Base-by-base conservation (phyloP, 2,329 filamentous ascomycete genomes). In the Chrysosporium queenslandicum region DNA sequence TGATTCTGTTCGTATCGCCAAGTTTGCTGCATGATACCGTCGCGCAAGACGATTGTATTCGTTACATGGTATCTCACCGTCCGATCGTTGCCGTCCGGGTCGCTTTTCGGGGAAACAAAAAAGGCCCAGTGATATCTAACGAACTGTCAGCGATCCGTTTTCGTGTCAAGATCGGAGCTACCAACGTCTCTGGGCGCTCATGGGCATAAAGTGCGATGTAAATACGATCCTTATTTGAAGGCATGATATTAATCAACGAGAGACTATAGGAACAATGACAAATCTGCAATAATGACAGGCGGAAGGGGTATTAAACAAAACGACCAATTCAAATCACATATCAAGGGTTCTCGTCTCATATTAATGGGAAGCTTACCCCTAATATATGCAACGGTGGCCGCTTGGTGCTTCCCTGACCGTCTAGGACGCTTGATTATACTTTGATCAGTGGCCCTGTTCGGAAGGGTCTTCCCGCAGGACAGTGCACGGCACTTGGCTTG, bases 201-300 rank as follows among this genome's bases (percentile, higher is more conserved):
- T 60, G 63, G 3, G 61, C 63, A 41, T 66, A 67, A 0, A 68
- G 55, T 8, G 64, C 65, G 48, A 67, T 54, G 46, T 68, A 67
- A 11, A 68, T 59, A 5, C 65, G 59, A 12, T 62, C 61, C 54
- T 64, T 52, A 32, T 50, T 50, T n/a, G 36, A 36, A 20, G 47
- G 47, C 47, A 50, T 50, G 3, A n/a, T 21, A 18, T 39, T 3
- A 18, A 27, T 27, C 34, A 46, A 34, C 9, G 18, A 34, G 43
- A 3, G 29, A 25, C 11, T n/a, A n/a, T n/a, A n/a, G n/a, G n/a
- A n/a, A n/a, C n/a, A n/a, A n/a, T n/a, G n/a, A n/a, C n/a, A n/a
- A n/a, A n/a, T n/a, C n/a, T n/a, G n/a, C n/a, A n/a, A n/a, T n/a
- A 1, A 14, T 9, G 20, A 21, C 4, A 40, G 18, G 4, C 37